Conservation (phyloP, 805 yeast genomes). For the Kodamaea jinghongensis region DNA sequence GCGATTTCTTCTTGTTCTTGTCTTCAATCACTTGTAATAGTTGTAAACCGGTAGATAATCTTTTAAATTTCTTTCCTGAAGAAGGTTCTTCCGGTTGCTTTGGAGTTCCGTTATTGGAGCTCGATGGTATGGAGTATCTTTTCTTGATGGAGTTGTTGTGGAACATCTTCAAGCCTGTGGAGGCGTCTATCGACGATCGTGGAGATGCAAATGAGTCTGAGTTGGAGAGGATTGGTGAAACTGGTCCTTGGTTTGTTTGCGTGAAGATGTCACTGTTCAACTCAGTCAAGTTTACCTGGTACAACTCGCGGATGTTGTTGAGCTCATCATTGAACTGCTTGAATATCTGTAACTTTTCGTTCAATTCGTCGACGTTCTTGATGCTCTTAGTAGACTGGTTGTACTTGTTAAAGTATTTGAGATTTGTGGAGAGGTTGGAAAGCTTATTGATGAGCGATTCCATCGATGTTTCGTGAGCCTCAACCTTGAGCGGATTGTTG, state of each 20-base stretch:
- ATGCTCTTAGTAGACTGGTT: slow-evolving; percentile 27
- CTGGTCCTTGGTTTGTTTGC: slow-evolving; percentile 2
- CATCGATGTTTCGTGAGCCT: slow-evolving; percentile 7
- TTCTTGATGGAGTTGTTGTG: slow-evolving; percentile 30
- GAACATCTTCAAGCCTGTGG: slow-evolving; percentile 30
- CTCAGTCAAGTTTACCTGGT: slow-evolving; percentile 28
- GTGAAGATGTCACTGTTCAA: slow-evolving; percentile 18
- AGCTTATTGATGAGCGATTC: slow-evolving; percentile 29
- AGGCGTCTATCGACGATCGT: slow-evolving; percentile 9
- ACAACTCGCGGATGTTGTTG: slow-evolving; percentile 25
- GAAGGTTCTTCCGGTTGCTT: slow-evolving; percentile 5
- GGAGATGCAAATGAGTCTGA: slow-evolving; percentile 8
- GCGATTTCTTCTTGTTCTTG: slow-evolving; percentile 1
- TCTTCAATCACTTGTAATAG: slow-evolving; percentile 41
- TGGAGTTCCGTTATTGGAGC: slow-evolving; percentile 3
- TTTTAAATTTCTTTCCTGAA: slow-evolving; percentile 25
- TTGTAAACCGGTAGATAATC: slow-evolving; percentile 37
- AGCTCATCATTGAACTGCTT: slow-evolving; percentile 35
- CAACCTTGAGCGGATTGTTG: slow-evolving; percentile 4
- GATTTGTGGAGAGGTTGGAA: slow-evolving; percentile 30
- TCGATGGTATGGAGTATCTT: slow-evolving; percentile 20
- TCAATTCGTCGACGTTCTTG: slow-evolving; percentile 29
- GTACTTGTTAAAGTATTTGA: slow-evolving; percentile 38
- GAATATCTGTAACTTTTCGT: slow-evolving; percentile 37
- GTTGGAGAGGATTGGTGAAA: slow-evolving; percentile 11